A percentile compares a stretch with the other conserved stretches of the same genome.
phyloP scores from a whole-genome alignment of 345 rosid species.

The Isatis tinctoria region DNA sequence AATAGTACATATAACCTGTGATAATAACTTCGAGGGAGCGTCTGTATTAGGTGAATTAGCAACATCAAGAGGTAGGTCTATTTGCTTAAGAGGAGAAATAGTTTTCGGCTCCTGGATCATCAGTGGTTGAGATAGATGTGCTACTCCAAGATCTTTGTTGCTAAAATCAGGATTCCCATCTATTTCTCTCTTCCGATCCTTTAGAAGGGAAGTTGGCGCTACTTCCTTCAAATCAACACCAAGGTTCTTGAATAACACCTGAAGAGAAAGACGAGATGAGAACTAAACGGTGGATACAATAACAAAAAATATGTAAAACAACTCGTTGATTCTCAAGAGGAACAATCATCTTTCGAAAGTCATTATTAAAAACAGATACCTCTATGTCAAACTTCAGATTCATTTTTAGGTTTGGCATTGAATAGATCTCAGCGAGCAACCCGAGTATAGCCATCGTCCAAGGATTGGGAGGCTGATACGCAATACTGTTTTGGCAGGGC shows the following conservation, averaged over 20 bases:
- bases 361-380: conserved; percentile 39
- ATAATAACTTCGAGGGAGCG: conserved; percentile 53
- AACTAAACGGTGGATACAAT: neutral
- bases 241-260: conserved; percentile 92
- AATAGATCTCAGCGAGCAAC: conserved; percentile 84
- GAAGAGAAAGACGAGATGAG: conserved; percentile 1
- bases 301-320: neutral
- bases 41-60: conserved; percentile 66
- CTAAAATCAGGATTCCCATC: conserved; percentile 99
- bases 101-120: conserved; percentile 69
- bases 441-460: conserved; percentile 99
- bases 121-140: conserved; percentile 54
- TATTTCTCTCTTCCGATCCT: conserved; percentile 84
- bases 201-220: conserved; percentile 80
- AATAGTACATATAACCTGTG: conserved; percentile 60
- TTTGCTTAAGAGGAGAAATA: conserved; percentile 58
- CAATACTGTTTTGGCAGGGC: conserved; percentile 91
- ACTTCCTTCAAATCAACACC: conserved; percentile 89
- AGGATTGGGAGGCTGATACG: conserved; percentile 97
- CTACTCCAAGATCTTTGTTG: conserved; percentile 70
- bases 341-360: conserved; percentile 1
- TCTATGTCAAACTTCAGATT: conserved; percentile 98
- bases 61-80: conserved; percentile 54
- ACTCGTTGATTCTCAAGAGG: neutral
- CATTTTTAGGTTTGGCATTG: conserved; percentile 98